Evolutionary conservation across 2,329 filamentous ascomycete genomes (phyloP).

Genomic region (Exophiala xenobiotica): DNA sequence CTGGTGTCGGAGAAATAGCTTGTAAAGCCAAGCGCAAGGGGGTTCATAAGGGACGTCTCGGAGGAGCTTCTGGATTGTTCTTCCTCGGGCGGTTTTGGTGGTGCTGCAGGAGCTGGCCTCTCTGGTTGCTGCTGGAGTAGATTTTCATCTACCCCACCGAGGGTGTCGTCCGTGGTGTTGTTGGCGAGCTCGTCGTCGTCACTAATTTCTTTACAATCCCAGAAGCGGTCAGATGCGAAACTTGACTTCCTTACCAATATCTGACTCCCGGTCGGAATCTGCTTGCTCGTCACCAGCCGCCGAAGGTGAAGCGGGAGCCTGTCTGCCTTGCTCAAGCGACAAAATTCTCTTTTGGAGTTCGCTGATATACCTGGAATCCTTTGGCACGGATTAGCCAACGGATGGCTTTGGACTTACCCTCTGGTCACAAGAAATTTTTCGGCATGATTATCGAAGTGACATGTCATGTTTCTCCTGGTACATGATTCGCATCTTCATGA

Average conservation of each 20-base stretch:
- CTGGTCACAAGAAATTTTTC: constrained; percentile 52
- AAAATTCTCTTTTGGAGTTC: constrained; percentile 32
- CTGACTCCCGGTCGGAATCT: background rate
- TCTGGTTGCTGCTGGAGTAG: background rate
- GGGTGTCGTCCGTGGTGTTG: background rate
- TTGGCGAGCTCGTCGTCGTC: background rate
- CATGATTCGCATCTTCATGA: constrained; percentile 46
- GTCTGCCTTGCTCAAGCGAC: background rate
- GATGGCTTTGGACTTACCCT: constrained; percentile 37
- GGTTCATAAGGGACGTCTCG: constrained; percentile 41
- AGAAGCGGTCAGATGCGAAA: background rate
- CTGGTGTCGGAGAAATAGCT: constrained; percentile 45
- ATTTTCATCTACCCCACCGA: too few relatives aligned
- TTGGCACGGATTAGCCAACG: constrained; percentile 4
- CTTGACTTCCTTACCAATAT: background rate
- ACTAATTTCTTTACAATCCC: background rate
- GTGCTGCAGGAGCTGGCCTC: background rate
- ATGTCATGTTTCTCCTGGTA: constrained; percentile 43
- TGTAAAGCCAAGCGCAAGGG: constrained; percentile 42
- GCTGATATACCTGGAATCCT: constrained; percentile 36
- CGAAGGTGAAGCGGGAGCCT: background rate
- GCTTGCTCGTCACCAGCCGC: background rate
- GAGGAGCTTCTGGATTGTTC: constrained; percentile 28
- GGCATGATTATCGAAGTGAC: constrained; percentile 48
- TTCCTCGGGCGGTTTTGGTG: constrained; percentile 31